Percentiles rank a stretch among this genome's conserved stretches.
These are phyloP conservation scores for Coemansia aciculifera DNA, from an alignment of 192 early-diverging fungal species.

Conservation along the genomic window DNA sequence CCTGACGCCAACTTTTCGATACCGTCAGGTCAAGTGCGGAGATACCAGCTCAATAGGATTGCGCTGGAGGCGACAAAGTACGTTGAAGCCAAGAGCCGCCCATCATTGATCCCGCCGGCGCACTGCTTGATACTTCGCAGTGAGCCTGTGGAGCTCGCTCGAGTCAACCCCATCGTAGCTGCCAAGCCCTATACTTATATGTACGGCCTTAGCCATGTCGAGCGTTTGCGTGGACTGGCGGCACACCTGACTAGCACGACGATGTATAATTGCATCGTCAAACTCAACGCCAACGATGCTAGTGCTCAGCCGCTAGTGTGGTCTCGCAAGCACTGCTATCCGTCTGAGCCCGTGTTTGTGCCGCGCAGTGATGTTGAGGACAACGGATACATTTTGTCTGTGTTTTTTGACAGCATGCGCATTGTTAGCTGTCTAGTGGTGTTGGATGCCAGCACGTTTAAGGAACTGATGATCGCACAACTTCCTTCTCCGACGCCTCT, in stretches of 20 bases:
- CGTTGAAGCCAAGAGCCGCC: conserved; percentile 35
- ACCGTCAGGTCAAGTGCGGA: conserved; percentile 58
- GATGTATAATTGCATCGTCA: conserved; percentile 61
- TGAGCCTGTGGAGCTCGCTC: conserved; percentile 56
- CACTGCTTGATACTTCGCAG: conserved; percentile 47
- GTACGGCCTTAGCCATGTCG: conserved; percentile 53
- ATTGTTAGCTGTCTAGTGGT: conserved; percentile 70
- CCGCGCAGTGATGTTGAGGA: conserved; percentile 65
- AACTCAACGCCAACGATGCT: conserved; percentile 54
- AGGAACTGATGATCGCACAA: conserved; percentile 66
- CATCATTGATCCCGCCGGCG: conserved; percentile 24
- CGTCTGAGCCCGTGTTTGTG: conserved; percentile 80
- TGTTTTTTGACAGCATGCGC: conserved; percentile 70
- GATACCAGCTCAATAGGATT: conserved; percentile 64
- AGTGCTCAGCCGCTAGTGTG: conserved; percentile 30
- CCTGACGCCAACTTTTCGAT: conserved; percentile 45
- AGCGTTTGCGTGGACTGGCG: conserved; percentile 34
- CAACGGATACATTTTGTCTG: conserved; percentile 71
- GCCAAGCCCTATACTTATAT: conserved; percentile 52
- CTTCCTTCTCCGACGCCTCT: conserved; percentile 67
- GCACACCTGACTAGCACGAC: conserved; percentile 29
- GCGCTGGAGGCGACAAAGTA: conserved; percentile 61
- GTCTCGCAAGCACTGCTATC: conserved; percentile 68
- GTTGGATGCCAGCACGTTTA: conserved; percentile 68
- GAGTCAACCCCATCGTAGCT: conserved; percentile 56